A percentile compares a stretch with the other conserved stretches of the same genome.
Conservation (phyloP, 495 filamentous ascomycete genomes). For the Hypoxylon lienhwacheense region DNA sequence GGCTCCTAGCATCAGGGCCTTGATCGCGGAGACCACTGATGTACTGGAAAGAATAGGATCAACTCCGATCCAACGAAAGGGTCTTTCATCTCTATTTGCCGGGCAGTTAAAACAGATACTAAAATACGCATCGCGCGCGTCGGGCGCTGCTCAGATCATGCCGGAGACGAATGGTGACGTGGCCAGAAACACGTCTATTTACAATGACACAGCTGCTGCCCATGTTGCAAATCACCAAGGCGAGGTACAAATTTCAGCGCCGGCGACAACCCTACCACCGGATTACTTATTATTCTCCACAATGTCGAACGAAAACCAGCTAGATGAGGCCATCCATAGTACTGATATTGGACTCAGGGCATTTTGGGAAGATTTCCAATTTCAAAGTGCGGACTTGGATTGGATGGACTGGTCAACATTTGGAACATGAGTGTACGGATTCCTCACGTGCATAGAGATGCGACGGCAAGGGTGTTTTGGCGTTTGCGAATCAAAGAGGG, state of each 20-base stretch:
- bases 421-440: conserved; percentile 26
- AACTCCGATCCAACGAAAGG: conserved; percentile 63
- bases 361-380: conserved; percentile 40
- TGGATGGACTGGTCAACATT: conserved; percentile 43
- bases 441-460: background rate
- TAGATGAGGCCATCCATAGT: conserved; percentile 41
- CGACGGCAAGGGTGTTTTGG: conserved; percentile 20
- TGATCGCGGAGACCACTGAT: conserved; percentile 70
- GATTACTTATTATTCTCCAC: conserved; percentile 40
- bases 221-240: conserved; percentile 32
- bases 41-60: conserved; percentile 70
- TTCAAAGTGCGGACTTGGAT: conserved; percentile 38
- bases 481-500: conserved; percentile 16
- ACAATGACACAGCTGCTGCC: conserved; percentile 25
- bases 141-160: conserved; percentile 21
- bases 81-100: conserved; percentile 43
- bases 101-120: conserved; percentile 38
- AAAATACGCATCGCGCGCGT: conserved; percentile 33
- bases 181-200: conserved; percentile 24
- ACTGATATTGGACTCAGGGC: conserved; percentile 39
- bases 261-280: conserved; percentile 29
- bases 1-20: conserved; percentile 65
- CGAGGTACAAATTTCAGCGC: conserved; percentile 31
- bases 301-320: conserved; percentile 40
- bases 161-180: conserved; percentile 25